A percentile compares a stretch with the other conserved stretches of the same genome.
phyloP scores from a whole-genome alignment of 2,329 filamentous ascomycete species.

The Ustulina deusta region DNA sequence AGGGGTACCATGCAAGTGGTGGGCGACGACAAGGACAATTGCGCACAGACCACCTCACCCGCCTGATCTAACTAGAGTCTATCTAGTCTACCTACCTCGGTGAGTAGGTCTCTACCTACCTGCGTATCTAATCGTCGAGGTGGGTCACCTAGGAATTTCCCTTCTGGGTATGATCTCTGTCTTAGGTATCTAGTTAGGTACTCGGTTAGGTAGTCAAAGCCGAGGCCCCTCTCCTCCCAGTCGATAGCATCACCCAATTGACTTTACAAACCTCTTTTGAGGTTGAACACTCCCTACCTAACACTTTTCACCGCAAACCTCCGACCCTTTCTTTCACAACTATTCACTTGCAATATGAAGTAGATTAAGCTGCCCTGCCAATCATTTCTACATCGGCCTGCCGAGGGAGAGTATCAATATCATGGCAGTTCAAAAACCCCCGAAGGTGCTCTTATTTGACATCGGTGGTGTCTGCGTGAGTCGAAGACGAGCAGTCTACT shows the following conservation, averaged over 20 bases:
- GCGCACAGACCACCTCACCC: slow-evolving; percentile 37
- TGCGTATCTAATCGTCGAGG: background rate
- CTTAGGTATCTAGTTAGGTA: no score
- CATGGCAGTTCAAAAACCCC: slow-evolving; percentile 62
- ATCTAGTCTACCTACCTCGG: no score
- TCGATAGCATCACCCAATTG: slow-evolving; percentile 1
- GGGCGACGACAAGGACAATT: slow-evolving; percentile 44
- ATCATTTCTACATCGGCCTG: background rate
- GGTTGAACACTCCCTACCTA: background rate
- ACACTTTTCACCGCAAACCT: background rate
- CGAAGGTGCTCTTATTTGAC: slow-evolving; percentile 88
- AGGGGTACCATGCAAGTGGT: slow-evolving; percentile 45
- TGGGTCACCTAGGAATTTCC: background rate
- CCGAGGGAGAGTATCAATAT: slow-evolving; percentile 15
- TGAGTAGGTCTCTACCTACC: no score
- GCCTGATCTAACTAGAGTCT: no score
- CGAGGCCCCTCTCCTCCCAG: slow-evolving; percentile 27
- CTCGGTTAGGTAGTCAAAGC: no score
- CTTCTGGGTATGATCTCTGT: background rate
- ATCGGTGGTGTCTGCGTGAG: slow-evolving; percentile 97
- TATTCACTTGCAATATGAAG: background rate
- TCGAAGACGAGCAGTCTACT: slow-evolving; percentile 44
- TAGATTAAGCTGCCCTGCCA: background rate
- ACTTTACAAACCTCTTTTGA: background rate
- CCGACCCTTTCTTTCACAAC: background rate